A percentile compares a stretch with the other conserved stretches of the same genome.
phyloP scores from a whole-genome alignment of 768 basidiomycete genomes.

The Infundibulicybe gibba region DNA sequence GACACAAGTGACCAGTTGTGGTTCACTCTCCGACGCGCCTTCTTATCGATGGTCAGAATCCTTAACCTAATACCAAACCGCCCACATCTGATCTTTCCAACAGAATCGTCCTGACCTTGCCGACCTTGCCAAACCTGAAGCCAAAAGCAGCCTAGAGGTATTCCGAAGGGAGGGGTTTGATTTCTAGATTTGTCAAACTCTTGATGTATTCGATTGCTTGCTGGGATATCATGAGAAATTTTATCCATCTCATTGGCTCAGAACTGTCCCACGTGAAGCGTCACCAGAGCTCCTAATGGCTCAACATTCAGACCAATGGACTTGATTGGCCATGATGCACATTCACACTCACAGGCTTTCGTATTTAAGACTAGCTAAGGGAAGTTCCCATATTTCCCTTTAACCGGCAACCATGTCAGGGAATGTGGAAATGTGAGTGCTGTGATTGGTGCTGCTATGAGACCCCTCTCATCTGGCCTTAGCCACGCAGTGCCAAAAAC shows the following conservation, averaged over 20 bases:
- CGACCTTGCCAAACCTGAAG: slow-evolving; percentile 62
- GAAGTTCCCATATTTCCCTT: neutral
- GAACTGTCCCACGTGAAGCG: slow-evolving; percentile 4
- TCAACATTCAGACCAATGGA: too few relatives aligned
- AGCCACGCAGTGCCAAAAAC: slow-evolving; percentile 41
- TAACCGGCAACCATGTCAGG: slow-evolving; percentile 36
- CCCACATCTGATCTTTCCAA: neutral
- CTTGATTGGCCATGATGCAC: too few relatives aligned
- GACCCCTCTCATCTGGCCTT: slow-evolving; percentile 2
- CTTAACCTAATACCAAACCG: neutral
- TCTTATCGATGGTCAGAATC: slow-evolving; percentile 69
- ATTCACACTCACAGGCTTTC: slow-evolving; percentile 10
- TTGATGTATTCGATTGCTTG: slow-evolving; percentile 4
- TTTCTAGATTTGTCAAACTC: slow-evolving; percentile 46
- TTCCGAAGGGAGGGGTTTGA: slow-evolving; percentile 90
- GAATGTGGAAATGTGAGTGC: slow-evolving; percentile 12
- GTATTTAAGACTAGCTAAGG: neutral
- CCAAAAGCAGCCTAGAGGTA: slow-evolving; percentile 57
- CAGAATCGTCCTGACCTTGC: slow-evolving; percentile 83
- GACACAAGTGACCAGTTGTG: slow-evolving; percentile 85
- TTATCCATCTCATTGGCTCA: slow-evolving; percentile 17
- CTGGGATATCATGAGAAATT: slow-evolving; percentile 3
- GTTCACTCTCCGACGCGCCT: slow-evolving; percentile 82
- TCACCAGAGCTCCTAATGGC: neutral
- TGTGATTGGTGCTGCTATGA: neutral